These are phyloP conservation scores for Drechslera avenae DNA, from an alignment of 2,329 filamentous ascomycete species.

Conservation along the genomic window DNA sequence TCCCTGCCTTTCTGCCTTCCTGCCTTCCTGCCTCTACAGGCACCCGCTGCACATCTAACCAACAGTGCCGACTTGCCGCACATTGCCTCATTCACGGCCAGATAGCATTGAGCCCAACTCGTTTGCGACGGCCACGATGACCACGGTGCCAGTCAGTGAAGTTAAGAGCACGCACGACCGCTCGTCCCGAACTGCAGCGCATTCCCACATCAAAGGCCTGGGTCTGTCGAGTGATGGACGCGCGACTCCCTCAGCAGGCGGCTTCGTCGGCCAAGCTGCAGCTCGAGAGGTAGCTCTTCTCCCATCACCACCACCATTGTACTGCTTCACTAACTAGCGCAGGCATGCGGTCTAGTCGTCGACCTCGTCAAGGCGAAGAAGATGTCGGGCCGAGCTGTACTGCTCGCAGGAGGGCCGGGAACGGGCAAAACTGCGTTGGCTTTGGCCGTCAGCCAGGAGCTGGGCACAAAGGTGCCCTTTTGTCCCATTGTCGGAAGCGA, in stretches of 20 bases:
- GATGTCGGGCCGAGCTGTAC: conserved; percentile 92
- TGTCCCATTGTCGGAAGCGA: conserved; percentile 98
- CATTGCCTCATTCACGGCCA: not conserved
- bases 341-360: conserved; percentile 95
- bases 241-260: conserved; percentile 71
- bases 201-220: conserved; percentile 97
- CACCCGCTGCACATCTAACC: conserved; percentile 2
- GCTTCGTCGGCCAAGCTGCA: conserved; percentile 86
- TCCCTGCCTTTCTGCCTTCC: conserved; percentile 1
- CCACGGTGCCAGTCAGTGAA: conserved; percentile 66
- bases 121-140: conserved; percentile 34
- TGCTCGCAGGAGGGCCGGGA: conserved; percentile 88
- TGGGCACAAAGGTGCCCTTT: conserved; percentile 97
- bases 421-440: conserved; percentile 98
- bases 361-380: conserved; percentile 95
- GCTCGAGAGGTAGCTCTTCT: conserved; percentile 76
- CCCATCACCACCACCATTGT: too few relatives aligned
- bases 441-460: conserved; percentile 92
- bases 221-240: conserved; percentile 83
- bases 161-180: conserved; percentile 96
- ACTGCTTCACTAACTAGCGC: conserved; percentile 18
- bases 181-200: conserved; percentile 77
- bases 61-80: not conserved
- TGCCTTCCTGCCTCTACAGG: not conserved
- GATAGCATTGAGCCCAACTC: conserved; percentile 10